Evolutionary conservation across 2,329 filamentous ascomycete species (phyloP).

Genomic region (Penicillium sp.): DNA sequence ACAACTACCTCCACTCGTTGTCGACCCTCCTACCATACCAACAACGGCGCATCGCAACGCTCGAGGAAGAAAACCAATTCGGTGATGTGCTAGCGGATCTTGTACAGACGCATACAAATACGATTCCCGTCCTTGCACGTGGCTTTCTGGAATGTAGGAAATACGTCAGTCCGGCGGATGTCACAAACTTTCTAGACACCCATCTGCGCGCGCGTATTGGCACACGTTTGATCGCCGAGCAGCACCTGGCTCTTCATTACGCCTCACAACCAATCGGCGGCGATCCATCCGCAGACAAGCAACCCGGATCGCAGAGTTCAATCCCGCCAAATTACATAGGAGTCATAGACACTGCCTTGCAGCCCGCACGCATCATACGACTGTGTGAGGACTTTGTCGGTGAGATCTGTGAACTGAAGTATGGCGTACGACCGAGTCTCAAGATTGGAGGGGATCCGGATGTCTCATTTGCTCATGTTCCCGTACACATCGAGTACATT

Average conservation of each 20-base stretch:
- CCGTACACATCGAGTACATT: conserved; percentile 96
- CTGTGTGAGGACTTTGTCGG: conserved; percentile 87
- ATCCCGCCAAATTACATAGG: conserved; percentile 72
- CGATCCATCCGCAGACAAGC: conserved; percentile 39
- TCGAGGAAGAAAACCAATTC: conserved; percentile 88
- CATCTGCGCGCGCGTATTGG: conserved; percentile 93
- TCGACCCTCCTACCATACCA: conserved; percentile 87
- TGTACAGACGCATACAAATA: conserved; percentile 92
- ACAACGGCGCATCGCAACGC: conserved; percentile 68
- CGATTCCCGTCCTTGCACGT: conserved; percentile 86
- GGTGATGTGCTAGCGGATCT: conserved; percentile 91
- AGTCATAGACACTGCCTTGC: conserved; percentile 88
- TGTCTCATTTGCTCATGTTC: conserved; percentile 90
- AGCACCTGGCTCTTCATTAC: conserved; percentile 89
- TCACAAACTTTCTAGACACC: conserved; percentile 90
- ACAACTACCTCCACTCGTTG: conserved; percentile 92
- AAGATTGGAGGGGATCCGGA: conserved; percentile 81
- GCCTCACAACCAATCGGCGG: conserved; percentile 72
- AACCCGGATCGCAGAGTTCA: conserved; percentile 21
- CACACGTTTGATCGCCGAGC: conserved; percentile 90
- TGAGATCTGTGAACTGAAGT: conserved; percentile 95
- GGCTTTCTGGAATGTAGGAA: conserved; percentile 92
- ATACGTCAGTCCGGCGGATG: conserved; percentile 79
- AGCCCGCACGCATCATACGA: conserved; percentile 78
- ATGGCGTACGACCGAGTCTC: conserved; percentile 81